phyloP scores from a whole-genome alignment of 1,284 basidiomycete genomes.

The Apiotrichum porosum region DNA sequence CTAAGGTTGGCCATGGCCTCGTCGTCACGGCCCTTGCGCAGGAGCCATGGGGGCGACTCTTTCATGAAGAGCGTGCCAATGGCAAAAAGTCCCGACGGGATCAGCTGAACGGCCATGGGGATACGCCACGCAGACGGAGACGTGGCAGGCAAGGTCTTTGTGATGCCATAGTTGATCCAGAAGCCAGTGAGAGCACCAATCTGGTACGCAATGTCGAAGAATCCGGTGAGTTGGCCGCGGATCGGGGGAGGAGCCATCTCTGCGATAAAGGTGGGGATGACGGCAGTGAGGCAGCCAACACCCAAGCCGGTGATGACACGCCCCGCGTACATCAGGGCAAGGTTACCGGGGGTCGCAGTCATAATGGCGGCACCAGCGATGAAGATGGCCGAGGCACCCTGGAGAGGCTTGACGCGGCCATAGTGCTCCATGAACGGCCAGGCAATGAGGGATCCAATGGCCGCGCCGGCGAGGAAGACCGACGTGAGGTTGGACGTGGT shows the following conservation, averaged over 20 bases:
- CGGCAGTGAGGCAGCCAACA: slow-evolving; percentile 36
- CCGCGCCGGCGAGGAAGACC: slow-evolving; percentile 48
- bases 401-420: slow-evolving; percentile 31
- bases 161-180: slow-evolving; percentile 52
- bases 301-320: slow-evolving; percentile 46
- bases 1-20: slow-evolving; percentile 50
- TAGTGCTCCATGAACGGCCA: slow-evolving; percentile 33
- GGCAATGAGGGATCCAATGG: slow-evolving; percentile 38
- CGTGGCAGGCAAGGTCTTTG: too few species aligned
- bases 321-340: slow-evolving; percentile 38
- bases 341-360: slow-evolving; percentile 31
- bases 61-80: slow-evolving; percentile 51
- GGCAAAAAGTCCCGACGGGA: slow-evolving; percentile 52
- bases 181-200: slow-evolving; percentile 48
- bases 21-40: slow-evolving; percentile 48
- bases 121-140: slow-evolving; percentile 48
- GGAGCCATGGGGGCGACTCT: slow-evolving; percentile 55
- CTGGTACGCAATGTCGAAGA: slow-evolving; percentile 51
- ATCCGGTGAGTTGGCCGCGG: slow-evolving; percentile 48
- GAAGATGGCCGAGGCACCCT: slow-evolving; percentile 40
- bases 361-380: slow-evolving; percentile 40
- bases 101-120: slow-evolving; percentile 54
- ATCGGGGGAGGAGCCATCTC: slow-evolving; percentile 37
- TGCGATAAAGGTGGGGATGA: slow-evolving; percentile 45
- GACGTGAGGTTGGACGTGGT: slow-evolving; percentile 49